These are phyloP conservation scores for Coniferiporia weirii DNA, from an alignment of 1,284 basidiomycete genomes.

Conservation along the genomic window DNA sequence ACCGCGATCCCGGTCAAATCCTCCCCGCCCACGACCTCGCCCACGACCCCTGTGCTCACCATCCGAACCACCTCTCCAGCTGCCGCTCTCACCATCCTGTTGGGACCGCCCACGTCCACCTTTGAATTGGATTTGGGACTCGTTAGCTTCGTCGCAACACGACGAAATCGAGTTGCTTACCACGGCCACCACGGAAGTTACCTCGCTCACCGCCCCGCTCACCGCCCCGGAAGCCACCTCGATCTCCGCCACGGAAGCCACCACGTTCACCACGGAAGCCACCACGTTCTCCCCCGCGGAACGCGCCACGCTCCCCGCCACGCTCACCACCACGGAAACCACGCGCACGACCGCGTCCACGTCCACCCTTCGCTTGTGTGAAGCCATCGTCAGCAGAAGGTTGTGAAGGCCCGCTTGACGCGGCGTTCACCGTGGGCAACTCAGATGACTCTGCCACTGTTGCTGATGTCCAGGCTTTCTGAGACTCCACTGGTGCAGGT, in stretches of 20 bases:
- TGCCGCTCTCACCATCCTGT: constrained; percentile 31
- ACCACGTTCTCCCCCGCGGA: constrained; percentile 36
- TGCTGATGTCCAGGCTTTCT: constrained; percentile 20
- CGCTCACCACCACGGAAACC: constrained; percentile 27
- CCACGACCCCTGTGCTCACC: constrained; percentile 38
- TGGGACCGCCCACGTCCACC: constrained; percentile 15
- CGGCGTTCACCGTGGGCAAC: constrained; percentile 25
- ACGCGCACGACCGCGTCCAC: constrained; percentile 25
- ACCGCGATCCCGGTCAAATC: constrained; percentile 14
- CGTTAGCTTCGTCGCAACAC: not conserved
- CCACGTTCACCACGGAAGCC: constrained; percentile 33
- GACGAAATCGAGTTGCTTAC: constrained; percentile 4
- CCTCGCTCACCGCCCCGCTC: constrained; percentile 28
- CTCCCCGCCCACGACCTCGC: constrained; percentile 40
- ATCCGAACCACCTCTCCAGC: constrained; percentile 36
- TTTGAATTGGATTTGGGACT: not conserved
- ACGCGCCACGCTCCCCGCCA: constrained; percentile 35
- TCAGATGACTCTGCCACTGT: constrained; percentile 16
- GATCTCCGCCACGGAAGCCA: constrained; percentile 28
- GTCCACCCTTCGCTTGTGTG: constrained; percentile 39
- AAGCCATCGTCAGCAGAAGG: constrained; percentile 52
- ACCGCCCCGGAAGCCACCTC: constrained; percentile 34
- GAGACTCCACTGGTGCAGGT: constrained; percentile 27
- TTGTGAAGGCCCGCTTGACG: constrained; percentile 1
- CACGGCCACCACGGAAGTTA: constrained; percentile 15